Base-by-base conservation (phyloP, 2,329 filamentous ascomycete species). In the Paecilomyces variotii region DNA sequence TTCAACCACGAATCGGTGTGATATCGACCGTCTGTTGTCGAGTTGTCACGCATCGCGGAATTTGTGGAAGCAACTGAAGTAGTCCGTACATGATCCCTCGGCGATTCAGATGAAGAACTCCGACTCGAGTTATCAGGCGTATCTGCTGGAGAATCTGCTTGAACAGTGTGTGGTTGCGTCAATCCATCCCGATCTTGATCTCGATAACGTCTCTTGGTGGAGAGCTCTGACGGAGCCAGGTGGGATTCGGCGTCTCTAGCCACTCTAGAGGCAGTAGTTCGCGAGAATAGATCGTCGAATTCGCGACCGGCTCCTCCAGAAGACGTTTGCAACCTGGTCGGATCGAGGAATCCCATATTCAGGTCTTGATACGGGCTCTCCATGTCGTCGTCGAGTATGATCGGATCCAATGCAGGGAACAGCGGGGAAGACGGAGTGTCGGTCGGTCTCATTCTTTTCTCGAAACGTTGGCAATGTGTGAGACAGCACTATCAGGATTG, bases 81-180 rank as follows among this genome's bases (percentile, higher is more conserved):
- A 56, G 77, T 73, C 55, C 76, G 74, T 12, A 70, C 59, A 61
- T 76, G 76, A 57, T 75, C 72, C 19, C 68, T 66, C 6, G 73
- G 72, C 2, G 76, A 79, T 59, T 75, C 76, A 3, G 75, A 72
- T 2, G 74, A 76, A 4, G 76, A 78, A 55, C 72, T 75, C 55
- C 68, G 72, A 59, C 74, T 78, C 4, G 75, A 77, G 49, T 72
- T 71, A 57, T 74, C 76, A 1, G 72, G 71, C 4, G 77, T 79
- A 55, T 77, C 76, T n/a, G 74, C 74, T 2, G 72, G 71, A 4
- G 77, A 79, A 56, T 77, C 76, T n/a, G 74, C 74, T n/a, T 74
- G 59, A 60, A 72, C 62, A 14, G 70, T 62, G 56, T 72, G 64
- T 19, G 68, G 67, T 56, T 70, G 66, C 57, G 70, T 71, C 60